These are phyloP conservation scores for Peltaster fructicola DNA, from an alignment of 2,329 filamentous ascomycete genomes.

Conservation along the genomic window DNA sequence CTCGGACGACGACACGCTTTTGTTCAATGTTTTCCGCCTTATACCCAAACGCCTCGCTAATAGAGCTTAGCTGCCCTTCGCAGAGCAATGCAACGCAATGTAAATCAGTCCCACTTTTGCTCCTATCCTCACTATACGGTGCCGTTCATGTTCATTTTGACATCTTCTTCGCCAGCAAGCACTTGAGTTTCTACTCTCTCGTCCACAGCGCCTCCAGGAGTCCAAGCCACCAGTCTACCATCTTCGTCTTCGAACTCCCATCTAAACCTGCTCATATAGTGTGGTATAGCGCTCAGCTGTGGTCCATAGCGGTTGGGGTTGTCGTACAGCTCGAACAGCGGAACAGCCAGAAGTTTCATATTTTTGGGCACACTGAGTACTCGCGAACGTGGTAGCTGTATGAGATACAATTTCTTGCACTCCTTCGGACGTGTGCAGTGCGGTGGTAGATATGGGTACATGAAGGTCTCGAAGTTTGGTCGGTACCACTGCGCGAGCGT, in stretches of 20 bases:
- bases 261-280: conserved; percentile 85
- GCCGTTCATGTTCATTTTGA: neutral
- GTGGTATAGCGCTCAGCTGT: conserved; percentile 88
- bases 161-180: conserved; percentile 14
- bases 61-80: no score
- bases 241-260: conserved; percentile 95
- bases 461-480: conserved; percentile 98
- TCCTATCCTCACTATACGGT: no score
- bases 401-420: conserved; percentile 98
- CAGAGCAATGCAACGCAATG: no score
- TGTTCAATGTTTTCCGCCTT: no score
- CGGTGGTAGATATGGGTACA: conserved; percentile 95
- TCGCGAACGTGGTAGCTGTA: conserved; percentile 82
- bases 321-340: conserved; percentile 94
- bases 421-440: conserved; percentile 95
- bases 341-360: conserved; percentile 96
- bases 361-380: conserved; percentile 95
- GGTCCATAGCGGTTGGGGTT: conserved; percentile 91
- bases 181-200: conserved; percentile 16
- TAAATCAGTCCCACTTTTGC: no score
- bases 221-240: conserved; percentile 51
- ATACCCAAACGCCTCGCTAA: no score
- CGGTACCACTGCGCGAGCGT: conserved; percentile 97
- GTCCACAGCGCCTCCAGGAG: conserved; percentile 15
- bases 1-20: no score